phyloP scores from a whole-genome alignment of 768 basidiomycete genomes.

The Tubosaeta sp. region DNA sequence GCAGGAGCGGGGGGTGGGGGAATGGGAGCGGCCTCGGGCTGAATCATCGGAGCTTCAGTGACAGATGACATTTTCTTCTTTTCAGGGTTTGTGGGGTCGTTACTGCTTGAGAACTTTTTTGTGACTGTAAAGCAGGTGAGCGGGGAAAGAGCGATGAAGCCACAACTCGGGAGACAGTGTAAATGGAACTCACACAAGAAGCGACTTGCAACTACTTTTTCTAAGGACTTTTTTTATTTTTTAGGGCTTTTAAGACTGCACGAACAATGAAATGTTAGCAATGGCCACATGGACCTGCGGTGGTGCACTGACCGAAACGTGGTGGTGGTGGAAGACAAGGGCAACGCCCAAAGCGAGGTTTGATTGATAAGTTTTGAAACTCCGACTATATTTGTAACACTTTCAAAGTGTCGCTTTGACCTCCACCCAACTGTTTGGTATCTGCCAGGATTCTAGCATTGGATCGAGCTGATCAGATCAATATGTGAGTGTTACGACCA shows the following conservation, averaged over 20 bases:
- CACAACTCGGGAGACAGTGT: constrained; percentile 10
- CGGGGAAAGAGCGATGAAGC: constrained; percentile 13
- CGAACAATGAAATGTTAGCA: constrained; percentile 17
- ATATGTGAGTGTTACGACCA: no score
- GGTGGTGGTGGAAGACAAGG: constrained; percentile 56
- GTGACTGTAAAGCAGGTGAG: constrained; percentile 36
- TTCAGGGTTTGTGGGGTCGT: constrained; percentile 67
- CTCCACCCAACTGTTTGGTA: no score
- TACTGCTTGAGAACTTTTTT: constrained; percentile 92
- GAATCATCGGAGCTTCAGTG: constrained; percentile 51
- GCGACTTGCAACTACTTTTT: constrained; percentile 73
- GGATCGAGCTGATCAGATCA: no score
- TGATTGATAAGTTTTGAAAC: constrained; percentile 35
- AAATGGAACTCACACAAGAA: constrained; percentile 54
- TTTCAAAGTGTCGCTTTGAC: no score
- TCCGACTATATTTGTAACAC: constrained; percentile 32
- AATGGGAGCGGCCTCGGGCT: constrained; percentile 45
- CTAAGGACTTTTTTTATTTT: constrained; percentile 63
- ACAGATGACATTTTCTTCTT: constrained; percentile 51
- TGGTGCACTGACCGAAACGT: constrained; percentile 52
- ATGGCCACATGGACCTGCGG: constrained; percentile 8
- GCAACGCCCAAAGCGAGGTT: constrained; percentile 15
- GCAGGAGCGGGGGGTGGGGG: constrained; percentile 44
- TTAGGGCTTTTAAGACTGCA: constrained; percentile 55
- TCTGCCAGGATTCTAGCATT: no score